Evolutionary conservation across 495 filamentous ascomycete genomes (phyloP), one percentile per base, ranked within the genome.

Genomic region (Hypoxylon trugodes): DNA sequence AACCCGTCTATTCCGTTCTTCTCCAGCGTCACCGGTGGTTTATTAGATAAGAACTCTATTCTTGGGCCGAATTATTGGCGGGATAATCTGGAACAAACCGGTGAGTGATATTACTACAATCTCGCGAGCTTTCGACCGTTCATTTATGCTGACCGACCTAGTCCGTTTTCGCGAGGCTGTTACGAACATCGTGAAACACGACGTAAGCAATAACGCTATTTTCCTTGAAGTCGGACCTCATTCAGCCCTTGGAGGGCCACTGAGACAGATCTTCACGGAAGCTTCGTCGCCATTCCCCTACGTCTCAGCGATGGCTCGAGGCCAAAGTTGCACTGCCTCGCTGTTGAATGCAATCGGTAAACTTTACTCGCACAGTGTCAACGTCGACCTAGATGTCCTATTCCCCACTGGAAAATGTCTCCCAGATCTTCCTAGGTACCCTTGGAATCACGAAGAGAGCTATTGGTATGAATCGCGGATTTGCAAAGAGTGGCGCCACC

Each of bases 181-280:
- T 0, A 35, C 33, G 7, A 47, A 33, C 1, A 12, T 70, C 1
- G 12, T 79, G 0, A 13, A 42, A 16, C 26, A 36, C 43, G 15
- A 67, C 16, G n/a, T 52, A 5, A 30, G 58, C 63, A 9, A 62
- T 28, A 61, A 76, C 4, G 33, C 52, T 6, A 37, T 77, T 0
- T 75, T 81, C 32, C 35, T 87, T 9, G 85, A 87, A 50, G 69
- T 87, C 25, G 86, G 86, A 1, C 83, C 86, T 19, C 86, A 88
- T 59, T 68, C 73, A 2, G 80, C 85, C 1, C 70, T 89, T 0
- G 73, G 77, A 25, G 79, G 78, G 0, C 83, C 84, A 0, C 42
- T 84, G 9, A 66, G 75, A 10, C 75, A 85, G 37, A 84, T 81
- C 21, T 56, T 81, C 24, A 68, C 77, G 12, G 38, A 49, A 7